Evolutionary conservation across 108 stramenopile genomes (phyloP), one percentile per base, ranked within the genome.

Genomic region (Cyclostephanos tholiformis): DNA sequence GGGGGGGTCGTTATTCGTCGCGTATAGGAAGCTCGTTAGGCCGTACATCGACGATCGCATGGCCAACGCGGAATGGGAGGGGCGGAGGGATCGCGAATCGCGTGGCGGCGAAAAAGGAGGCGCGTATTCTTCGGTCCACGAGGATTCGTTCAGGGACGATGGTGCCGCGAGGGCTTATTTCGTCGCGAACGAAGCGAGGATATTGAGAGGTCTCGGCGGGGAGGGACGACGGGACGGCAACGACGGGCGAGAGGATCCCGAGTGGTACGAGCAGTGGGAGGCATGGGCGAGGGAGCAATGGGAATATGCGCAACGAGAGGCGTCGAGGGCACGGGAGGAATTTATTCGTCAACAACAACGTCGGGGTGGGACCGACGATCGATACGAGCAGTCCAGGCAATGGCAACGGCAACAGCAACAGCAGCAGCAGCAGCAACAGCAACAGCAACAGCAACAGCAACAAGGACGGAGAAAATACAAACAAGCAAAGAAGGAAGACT

Each of bases 221-320:
- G 68, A 70, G 39, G 83, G 86, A 29, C 41, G 74, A 39, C 59
- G 79, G 41, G 36, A 36, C 36, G 36, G 9, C 0, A 71, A 80
- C 2, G 83, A 91, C 46, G 61, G 80, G 69, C 62, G 76, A 52
- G 87, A 89, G 3, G 75, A 81, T 23, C 84, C 72, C 51, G 86
- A 87, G 72, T 94, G 90, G 90, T 94, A 91, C 63, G 64, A 80
- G 26, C 86, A 91, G 32, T 94, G 93, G 93, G 84, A 91, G 75
- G 80, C 71, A 29, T 94, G 93, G 93, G 89, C 93, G 1, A 44
- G 84, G 23, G 69, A 85, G 36, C 90, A 90, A 61, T 91, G 75
- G 76, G 68, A 87, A n/a, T 62, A 90, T 46, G 79, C 79, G 3
- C 79, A 79, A 36, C 27, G 65, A 50, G 79, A 79, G 70, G 72